phyloP scores from a whole-genome alignment of 2,329 filamentous ascomycete genomes.

The Aspergillus latus region DNA sequence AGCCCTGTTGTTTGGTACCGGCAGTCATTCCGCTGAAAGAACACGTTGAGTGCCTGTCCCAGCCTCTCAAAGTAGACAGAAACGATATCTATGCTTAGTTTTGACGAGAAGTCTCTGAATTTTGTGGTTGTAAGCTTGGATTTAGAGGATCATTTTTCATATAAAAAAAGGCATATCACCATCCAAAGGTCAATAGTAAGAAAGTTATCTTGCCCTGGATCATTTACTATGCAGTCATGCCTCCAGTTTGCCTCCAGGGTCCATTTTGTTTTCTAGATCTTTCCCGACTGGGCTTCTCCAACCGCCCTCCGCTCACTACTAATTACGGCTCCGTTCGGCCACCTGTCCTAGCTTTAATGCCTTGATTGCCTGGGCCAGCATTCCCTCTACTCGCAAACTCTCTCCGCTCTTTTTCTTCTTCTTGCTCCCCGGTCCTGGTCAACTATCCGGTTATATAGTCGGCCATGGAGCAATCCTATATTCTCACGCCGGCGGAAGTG shows the following conservation, averaged over 20 bases:
- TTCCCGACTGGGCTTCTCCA: conserved; percentile 19
- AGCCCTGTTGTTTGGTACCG: conserved; percentile 22
- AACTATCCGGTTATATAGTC: conserved; percentile 17
- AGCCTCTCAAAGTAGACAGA: background rate
- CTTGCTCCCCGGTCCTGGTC: conserved; percentile 15
- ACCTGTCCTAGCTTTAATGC: conserved; percentile 32
- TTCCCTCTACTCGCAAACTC: conserved; percentile 12
- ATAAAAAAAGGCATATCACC: too few relatives aligned
- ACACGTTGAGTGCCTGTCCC: conserved; percentile 23
- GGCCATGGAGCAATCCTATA: conserved; percentile 16
- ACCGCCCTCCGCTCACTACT: conserved; percentile 10
- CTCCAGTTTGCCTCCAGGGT: conserved; percentile 10
- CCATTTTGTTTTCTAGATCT: conserved; percentile 23
- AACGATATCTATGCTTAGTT: background rate
- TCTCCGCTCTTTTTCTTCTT: conserved; percentile 18
- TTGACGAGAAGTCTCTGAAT: background rate
- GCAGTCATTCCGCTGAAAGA: conserved; percentile 22
- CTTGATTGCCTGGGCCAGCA: conserved; percentile 18
- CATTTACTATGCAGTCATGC: background rate
- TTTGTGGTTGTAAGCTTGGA: background rate
- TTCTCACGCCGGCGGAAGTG: conserved; percentile 46
- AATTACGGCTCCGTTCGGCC: conserved; percentile 16
- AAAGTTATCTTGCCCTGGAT: background rate
- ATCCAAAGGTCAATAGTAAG: too few relatives aligned
- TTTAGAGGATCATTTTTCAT: too few relatives aligned